Conservation (phyloP, 768 basidiomycete species). For the Trametes cinnabarina region DNA sequence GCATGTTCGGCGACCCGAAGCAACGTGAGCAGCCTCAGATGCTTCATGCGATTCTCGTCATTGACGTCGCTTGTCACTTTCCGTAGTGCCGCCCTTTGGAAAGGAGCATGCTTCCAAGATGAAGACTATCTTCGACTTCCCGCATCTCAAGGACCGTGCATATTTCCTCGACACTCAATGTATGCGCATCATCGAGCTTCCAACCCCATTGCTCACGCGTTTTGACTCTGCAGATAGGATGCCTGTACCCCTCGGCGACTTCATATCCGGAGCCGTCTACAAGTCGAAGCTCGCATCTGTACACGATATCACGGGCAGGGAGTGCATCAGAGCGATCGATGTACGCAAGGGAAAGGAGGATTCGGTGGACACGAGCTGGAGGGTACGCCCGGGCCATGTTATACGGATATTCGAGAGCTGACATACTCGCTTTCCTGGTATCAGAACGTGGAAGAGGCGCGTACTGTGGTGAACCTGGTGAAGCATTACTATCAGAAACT, state of each 20-base stretch:
- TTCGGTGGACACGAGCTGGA: constrained; percentile 42
- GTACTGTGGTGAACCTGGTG: constrained; percentile 42
- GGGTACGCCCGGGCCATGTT: constrained; percentile 30
- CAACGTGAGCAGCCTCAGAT: background rate
- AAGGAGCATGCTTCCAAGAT: constrained; percentile 30
- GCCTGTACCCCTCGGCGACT: constrained; percentile 31
- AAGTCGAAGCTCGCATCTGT: constrained; percentile 24
- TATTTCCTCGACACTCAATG: constrained; percentile 36
- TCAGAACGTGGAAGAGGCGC: constrained; percentile 44
- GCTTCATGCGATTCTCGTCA: background rate
- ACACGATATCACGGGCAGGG: constrained; percentile 11
- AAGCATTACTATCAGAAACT: constrained; percentile 37
- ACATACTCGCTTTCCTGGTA: background rate
- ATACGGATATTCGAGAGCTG: background rate
- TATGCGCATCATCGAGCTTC: constrained; percentile 15
- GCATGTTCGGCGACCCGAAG: constrained; percentile 15
- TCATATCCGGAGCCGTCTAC: constrained; percentile 36
- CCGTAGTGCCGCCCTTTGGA: constrained; percentile 34
- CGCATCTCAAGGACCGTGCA: constrained; percentile 24
- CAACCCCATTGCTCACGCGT: background rate
- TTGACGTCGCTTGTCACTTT: background rate
- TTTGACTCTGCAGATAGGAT: constrained; percentile 30
- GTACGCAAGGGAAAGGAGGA: constrained; percentile 39
- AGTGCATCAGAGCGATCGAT: constrained; percentile 40
- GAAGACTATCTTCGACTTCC: constrained; percentile 35